Evolutionary conservation across 257 asterid species (phyloP), one percentile per base, ranked within the genome.

Genomic region (Henckelia pumila): DNA sequence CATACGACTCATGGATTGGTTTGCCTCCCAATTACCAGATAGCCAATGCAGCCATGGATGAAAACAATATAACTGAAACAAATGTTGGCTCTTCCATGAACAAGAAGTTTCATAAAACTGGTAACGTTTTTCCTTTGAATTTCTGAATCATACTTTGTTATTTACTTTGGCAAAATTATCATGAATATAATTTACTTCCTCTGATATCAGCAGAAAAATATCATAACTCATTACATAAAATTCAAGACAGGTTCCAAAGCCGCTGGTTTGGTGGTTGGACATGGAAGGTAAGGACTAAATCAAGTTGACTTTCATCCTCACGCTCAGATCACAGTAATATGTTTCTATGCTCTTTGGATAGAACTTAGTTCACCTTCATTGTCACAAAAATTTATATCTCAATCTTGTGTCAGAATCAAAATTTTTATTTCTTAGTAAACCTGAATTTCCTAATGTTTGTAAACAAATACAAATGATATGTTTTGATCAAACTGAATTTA

Each of bases 201-300:
- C 23, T 73, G 55, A 60, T 71, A 28, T 71, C 73, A 71, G 65
- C 86, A 82, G 93, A 66, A 71, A 78, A 74, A 63, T 59, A 73
- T 71, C 2, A 69, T 59, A 64, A 29, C 26, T 64, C n/a, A 23
- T 58, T 70, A 49, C 57, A 71, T 64, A 50, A 35, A 37, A 71
- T 73, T 77, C 72, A 76, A 70, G 87, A 77, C 33, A 63, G 79
- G 75, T 87, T 80, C 58, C 78, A 82, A 57, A 89, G 95, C 75
- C 89, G 88, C 29, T 89, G 96, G 95, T 70, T 81, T 75, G 95
- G 95, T 75, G 95, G 93, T 82, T 87, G 94, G 94, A 73, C 85
- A 61, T 68, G 70, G 79, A 80, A 83, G 52, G 96, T 86, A 74
- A 76, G 86, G 75, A 29, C 67, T 49, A 44, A 26, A 67, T 23